A percentile compares a stretch with the other conserved stretches of the same genome.
Conservation (phyloP, 345 rosid species). For the Zanthoxylum bungeanum region DNA sequence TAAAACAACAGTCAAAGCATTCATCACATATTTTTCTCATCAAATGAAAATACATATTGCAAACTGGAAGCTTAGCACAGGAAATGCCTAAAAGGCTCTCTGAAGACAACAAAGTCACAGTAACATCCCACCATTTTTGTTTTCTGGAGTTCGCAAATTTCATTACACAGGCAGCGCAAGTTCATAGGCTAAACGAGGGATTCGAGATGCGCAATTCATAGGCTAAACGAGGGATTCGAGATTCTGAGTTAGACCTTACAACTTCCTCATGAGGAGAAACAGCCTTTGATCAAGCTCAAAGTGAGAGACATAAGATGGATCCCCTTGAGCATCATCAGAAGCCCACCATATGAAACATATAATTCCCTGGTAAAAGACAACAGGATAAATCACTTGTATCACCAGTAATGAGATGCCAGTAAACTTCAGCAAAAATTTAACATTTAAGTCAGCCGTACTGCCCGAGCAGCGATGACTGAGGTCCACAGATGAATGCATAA, state of each 20-base stretch:
- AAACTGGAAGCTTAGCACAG: not conserved
- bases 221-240: not conserved
- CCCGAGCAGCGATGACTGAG: not conserved
- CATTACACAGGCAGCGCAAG: not conserved
- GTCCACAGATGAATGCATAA: not conserved
- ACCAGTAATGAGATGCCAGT: too few relatives aligned
- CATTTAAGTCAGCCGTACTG: not conserved
- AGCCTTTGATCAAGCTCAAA: slow-evolving; percentile 84
- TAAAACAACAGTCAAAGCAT: not conserved
- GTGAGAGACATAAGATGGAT: slow-evolving; percentile 58
- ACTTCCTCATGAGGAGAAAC: slow-evolving; percentile 74
- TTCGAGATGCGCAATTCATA: not conserved
- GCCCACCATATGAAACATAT: slow-evolving; percentile 80
- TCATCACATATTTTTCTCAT: not conserved
- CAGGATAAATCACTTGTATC: too few relatives aligned
- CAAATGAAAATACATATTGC: not conserved
- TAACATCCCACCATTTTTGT: not conserved
- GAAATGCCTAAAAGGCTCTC: not conserved
- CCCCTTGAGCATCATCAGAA: slow-evolving; percentile 76
- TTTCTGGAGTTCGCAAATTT: too few relatives aligned
- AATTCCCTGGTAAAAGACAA: slow-evolving; percentile 48
- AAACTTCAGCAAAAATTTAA: not conserved
- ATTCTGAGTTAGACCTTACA: slow-evolving; percentile 12
- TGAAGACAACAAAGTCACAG: too few relatives aligned
- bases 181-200: not conserved